Percentiles rank a stretch among this genome's conserved stretches.
These are phyloP conservation scores for Tanozyma kutaoensis DNA, from an alignment of 805 yeast genomes.

Conservation along the genomic window DNA sequence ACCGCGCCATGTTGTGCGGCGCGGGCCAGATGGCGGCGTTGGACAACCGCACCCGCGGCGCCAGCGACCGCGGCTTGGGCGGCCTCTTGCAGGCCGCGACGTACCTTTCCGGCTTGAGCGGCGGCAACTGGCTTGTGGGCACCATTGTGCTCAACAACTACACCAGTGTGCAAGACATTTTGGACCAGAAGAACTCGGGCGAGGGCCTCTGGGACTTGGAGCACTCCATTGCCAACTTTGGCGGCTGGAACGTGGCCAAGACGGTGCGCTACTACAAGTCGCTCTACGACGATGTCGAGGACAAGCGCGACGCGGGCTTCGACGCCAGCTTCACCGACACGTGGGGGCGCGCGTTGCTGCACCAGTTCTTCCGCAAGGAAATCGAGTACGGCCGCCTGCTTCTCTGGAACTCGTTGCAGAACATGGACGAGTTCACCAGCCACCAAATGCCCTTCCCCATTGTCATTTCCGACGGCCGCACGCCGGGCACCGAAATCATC, in stretches of 20 bases:
- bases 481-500: slow-evolving; percentile 45
- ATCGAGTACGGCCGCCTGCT: slow-evolving; percentile 12
- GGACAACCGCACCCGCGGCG: slow-evolving; percentile 5
- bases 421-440: slow-evolving; percentile 11
- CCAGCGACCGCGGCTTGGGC: slow-evolving; percentile 4
- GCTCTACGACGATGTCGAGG: slow-evolving; percentile 14
- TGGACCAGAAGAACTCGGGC: slow-evolving; percentile 8
- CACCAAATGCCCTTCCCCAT: slow-evolving; percentile 59
- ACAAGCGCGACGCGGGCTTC: slow-evolving; percentile 23
- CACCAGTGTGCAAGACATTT: slow-evolving; percentile 30
- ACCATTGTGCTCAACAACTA: slow-evolving; percentile 50
- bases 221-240: slow-evolving; percentile 8
- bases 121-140: slow-evolving; percentile 6
- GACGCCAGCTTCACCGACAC: slow-evolving; percentile 25
- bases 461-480: slow-evolving; percentile 37
- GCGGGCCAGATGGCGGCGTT: slow-evolving; percentile 8
- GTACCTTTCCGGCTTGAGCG: slow-evolving; percentile 6
- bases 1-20: slow-evolving; percentile 63
- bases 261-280: slow-evolving; percentile 8
- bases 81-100: slow-evolving; percentile 6
- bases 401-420: slow-evolving; percentile 15
- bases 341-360: slow-evolving; percentile 29
- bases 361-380: slow-evolving; percentile 20
- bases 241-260: slow-evolving; percentile 1
- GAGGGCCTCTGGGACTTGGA: slow-evolving; percentile 21